Evolutionary conservation across 2,329 filamentous ascomycete genomes (phyloP).

Genomic region (Colletotrichum sp.): DNA sequence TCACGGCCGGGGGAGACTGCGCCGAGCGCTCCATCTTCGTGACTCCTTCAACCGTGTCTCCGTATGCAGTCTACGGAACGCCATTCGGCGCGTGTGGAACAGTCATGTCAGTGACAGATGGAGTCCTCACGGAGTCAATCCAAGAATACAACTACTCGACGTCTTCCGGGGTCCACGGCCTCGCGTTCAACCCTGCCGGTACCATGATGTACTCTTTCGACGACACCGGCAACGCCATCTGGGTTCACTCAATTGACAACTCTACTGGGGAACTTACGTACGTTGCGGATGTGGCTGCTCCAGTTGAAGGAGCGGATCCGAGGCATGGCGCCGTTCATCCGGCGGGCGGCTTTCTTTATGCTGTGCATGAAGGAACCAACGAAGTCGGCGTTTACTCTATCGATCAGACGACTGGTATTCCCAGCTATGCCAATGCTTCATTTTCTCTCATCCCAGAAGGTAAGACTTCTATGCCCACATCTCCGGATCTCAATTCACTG

Average conservation of each 20-base stretch:
- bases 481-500: neutral
- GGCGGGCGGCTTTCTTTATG: neutral
- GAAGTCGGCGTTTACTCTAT: neutral
- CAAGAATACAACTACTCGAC: slow-evolving; percentile 5
- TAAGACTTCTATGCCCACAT: neutral
- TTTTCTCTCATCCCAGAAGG: neutral
- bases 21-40: neutral
- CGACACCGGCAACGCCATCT: neutral
- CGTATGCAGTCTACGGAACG: neutral
- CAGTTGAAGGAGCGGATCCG: neutral
- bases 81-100: neutral
- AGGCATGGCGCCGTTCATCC: neutral
- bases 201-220: neutral
- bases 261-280: neutral
- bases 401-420: neutral
- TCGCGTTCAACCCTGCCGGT: neutral
- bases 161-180: neutral
- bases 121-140: neutral
- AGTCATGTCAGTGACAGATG: neutral
- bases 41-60: neutral
- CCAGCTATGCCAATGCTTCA: neutral
- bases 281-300: neutral
- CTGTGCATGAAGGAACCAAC: neutral
- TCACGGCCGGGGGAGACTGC: neutral
- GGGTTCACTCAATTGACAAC: neutral